Evolutionary conservation across 1,139 yeast species (phyloP).

Genomic region (Geotrichum bryndzae): DNA sequence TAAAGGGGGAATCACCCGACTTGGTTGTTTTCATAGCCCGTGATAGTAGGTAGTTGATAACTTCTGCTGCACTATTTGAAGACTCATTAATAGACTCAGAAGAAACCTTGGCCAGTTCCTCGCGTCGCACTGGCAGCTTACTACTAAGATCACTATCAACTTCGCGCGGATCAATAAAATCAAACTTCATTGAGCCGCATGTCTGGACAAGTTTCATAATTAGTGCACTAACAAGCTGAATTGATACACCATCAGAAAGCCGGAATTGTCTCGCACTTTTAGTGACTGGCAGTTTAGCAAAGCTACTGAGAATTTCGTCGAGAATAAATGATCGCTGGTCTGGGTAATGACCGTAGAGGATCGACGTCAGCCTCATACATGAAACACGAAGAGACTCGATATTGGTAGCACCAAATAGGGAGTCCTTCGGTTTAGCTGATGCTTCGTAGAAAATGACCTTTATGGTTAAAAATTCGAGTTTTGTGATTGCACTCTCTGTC

Average conservation of each 20-base stretch:
- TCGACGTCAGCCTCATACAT: slow-evolving; percentile 39
- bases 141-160: slow-evolving; percentile 17
- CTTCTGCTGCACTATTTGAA: slow-evolving; percentile 37
- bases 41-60: slow-evolving; percentile 25
- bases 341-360: slow-evolving; percentile 14
- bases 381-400: slow-evolving; percentile 37
- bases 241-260: slow-evolving; percentile 41
- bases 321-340: slow-evolving; percentile 56
- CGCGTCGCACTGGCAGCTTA: slow-evolving; percentile 6
- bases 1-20: slow-evolving; percentile 26
- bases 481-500: slow-evolving; percentile 46
- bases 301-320: slow-evolving; percentile 51
- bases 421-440: slow-evolving; percentile 27
- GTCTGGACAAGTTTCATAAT: slow-evolving; percentile 45
- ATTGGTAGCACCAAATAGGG: slow-evolving; percentile 30
- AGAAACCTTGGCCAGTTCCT: slow-evolving; percentile 10
- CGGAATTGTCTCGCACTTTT: slow-evolving; percentile 43
- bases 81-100: slow-evolving; percentile 35
- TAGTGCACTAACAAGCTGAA: slow-evolving; percentile 46
- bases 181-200: slow-evolving; percentile 31
- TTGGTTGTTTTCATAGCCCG: slow-evolving; percentile 26
- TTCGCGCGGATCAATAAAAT: slow-evolving; percentile 18
- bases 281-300: slow-evolving; percentile 45
- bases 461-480: slow-evolving; percentile 46
- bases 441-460: slow-evolving; percentile 36